These are phyloP conservation scores for Lodderomyces theae DNA, from an alignment of 1,139 yeast genomes.

Conservation along the genomic window DNA sequence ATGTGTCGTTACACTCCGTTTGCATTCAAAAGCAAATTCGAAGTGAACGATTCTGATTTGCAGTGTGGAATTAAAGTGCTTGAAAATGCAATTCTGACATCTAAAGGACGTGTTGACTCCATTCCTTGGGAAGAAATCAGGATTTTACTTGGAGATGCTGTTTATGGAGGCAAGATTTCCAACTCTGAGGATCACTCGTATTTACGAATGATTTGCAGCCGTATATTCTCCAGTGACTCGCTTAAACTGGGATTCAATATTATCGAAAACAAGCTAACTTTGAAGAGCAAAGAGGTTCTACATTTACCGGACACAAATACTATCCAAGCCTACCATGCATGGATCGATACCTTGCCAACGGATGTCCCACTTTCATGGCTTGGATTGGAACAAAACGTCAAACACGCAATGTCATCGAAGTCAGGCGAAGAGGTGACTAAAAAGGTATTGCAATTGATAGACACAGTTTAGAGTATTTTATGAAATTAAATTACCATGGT, in stretches of 20 bases:
- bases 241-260: constrained; percentile 30
- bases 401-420: neutral
- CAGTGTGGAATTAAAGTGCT: constrained; percentile 48
- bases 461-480: constrained; percentile 10
- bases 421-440: neutral
- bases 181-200: constrained; percentile 40
- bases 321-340: constrained; percentile 34
- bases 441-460: constrained; percentile 18
- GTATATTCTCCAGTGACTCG: constrained; percentile 27
- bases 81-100: constrained; percentile 31
- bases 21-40: constrained; percentile 62
- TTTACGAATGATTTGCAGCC: constrained; percentile 23
- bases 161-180: constrained; percentile 77
- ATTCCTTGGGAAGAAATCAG: constrained; percentile 51
- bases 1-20: constrained; percentile 58
- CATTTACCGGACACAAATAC: constrained; percentile 49
- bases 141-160: constrained; percentile 50
- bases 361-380: constrained; percentile 63
- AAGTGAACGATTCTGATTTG: constrained; percentile 74
- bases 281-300: constrained; percentile 19
- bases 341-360: constrained; percentile 61
- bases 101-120: constrained; percentile 40
- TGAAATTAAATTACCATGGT: constrained; percentile 5
- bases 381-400: constrained; percentile 36
- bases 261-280: constrained; percentile 27